Conservation (phyloP, 2,329 filamentous ascomycete species). For the Metarhizium robertsii region DNA sequence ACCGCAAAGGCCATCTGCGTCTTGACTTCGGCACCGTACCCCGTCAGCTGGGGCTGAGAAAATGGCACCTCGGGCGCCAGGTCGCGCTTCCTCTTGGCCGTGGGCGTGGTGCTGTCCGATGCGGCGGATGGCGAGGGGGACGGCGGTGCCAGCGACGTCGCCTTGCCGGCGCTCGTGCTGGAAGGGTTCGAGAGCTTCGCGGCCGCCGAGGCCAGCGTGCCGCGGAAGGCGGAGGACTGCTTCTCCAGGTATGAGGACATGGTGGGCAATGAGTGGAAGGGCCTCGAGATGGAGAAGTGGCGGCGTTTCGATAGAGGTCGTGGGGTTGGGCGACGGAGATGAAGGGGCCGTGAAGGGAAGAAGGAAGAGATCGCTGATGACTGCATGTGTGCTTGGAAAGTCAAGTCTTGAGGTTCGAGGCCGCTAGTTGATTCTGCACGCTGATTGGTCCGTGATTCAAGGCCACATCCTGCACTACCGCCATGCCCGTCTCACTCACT, state of each 20-base stretch:
- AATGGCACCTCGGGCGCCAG: conserved; percentile 46
- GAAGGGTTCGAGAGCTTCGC: conserved; percentile 49
- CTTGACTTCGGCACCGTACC: conserved; percentile 70
- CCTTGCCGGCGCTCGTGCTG: conserved; percentile 31
- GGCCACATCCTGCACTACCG: background rate
- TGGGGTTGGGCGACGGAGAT: background rate
- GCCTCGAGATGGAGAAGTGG: background rate
- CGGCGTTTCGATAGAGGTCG: background rate
- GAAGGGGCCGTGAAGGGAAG: background rate
- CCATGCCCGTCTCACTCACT: too few relatives aligned
- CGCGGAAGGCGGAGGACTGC: conserved; percentile 53
- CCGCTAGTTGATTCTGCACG: background rate
- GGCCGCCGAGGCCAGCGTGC: conserved; percentile 53
- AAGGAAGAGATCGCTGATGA: background rate
- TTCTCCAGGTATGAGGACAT: conserved; percentile 58
- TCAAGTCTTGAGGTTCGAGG: too few relatives aligned
- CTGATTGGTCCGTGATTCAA: background rate
- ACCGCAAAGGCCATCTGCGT: conserved; percentile 85
- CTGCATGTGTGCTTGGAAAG: too few relatives aligned
- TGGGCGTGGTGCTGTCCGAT: conserved; percentile 53
- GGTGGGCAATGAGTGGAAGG: conserved; percentile 11
- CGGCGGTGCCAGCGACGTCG: conserved; percentile 39
- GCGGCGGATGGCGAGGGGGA: conserved; percentile 53
- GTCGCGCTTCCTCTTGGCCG: conserved; percentile 53
- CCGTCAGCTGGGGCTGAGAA: conserved; percentile 68